Conservation (phyloP, 176 grass and related monocot genomes). For the Zoysia japonica region DNA sequence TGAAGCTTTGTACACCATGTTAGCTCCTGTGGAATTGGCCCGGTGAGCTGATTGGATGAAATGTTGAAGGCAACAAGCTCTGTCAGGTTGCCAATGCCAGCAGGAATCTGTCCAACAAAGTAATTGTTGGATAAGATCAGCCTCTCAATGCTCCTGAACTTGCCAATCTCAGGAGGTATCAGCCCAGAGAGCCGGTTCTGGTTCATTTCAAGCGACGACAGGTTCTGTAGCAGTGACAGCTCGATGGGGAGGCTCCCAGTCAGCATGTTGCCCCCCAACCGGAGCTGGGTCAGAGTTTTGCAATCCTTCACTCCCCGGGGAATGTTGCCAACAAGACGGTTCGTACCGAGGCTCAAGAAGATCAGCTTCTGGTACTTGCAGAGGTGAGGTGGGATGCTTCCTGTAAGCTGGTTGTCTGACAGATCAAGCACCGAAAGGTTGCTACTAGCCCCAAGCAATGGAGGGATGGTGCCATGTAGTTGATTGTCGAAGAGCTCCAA, state of each 20-base stretch:
- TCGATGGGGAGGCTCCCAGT: conserved; percentile 73
- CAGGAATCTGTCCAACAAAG: conserved; percentile 74
- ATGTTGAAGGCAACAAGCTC: conserved; percentile 94
- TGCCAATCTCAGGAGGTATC: conserved; percentile 69
- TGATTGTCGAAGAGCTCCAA: conserved; percentile 86
- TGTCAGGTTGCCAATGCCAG: conserved; percentile 64
- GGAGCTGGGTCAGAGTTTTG: conserved; percentile 66
- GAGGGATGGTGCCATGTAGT: conserved; percentile 72
- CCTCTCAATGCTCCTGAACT: conserved; percentile 79
- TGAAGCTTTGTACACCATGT: conserved; percentile 78
- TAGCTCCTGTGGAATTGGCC: conserved; percentile 61
- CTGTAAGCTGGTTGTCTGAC: conserved; percentile 65
- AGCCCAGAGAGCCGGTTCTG: conserved; percentile 88
- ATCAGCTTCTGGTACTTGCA: conserved; percentile 79
- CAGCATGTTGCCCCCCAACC: conserved; percentile 69
- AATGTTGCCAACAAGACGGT: conserved; percentile 72
- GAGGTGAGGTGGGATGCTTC: conserved; percentile 65
- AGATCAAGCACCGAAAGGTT: conserved; percentile 82
- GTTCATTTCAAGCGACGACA: conserved; percentile 83
- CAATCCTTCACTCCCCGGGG: conserved; percentile 80
- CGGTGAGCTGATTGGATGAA: conserved; percentile 77
- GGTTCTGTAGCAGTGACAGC: conserved; percentile 62
- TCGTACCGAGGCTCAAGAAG: conserved; percentile 87
- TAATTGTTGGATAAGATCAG: conserved; percentile 80
- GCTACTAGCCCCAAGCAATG: conserved; percentile 65